Percentiles rank a stretch among this genome's conserved stretches.
Conservation (phyloP, 768 basidiomycete genomes). For the Pilatotrama ljubarskyi region DNA sequence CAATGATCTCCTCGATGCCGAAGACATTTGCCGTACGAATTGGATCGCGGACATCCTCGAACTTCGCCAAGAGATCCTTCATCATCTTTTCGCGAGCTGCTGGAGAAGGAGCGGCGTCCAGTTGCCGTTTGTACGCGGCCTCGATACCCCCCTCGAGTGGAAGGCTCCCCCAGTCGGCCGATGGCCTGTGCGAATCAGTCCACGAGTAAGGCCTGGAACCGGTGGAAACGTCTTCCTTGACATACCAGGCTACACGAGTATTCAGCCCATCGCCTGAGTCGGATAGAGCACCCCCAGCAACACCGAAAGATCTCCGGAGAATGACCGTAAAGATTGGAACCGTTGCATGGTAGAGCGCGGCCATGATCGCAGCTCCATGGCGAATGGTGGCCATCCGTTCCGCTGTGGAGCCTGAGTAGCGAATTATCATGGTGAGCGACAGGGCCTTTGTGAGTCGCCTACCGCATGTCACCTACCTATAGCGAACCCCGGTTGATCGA, state of each 20-base stretch:
- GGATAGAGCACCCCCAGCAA: slow-evolving; percentile 19
- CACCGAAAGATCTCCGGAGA: slow-evolving; percentile 17
- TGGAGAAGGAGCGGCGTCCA: slow-evolving; percentile 12
- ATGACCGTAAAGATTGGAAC: slow-evolving; percentile 19
- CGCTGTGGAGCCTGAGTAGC: slow-evolving; percentile 12
- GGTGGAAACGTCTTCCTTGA: too few species aligned
- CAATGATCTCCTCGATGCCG: slow-evolving; percentile 22
- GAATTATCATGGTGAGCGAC: not conserved
- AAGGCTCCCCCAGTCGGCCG: slow-evolving; percentile 23
- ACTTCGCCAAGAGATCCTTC: slow-evolving; percentile 19
- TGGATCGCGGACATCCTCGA: slow-evolving; percentile 20
- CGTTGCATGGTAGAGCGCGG: slow-evolving; percentile 17
- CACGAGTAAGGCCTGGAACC: not conserved
- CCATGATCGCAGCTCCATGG: slow-evolving; percentile 16
- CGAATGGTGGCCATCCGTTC: slow-evolving; percentile 19
- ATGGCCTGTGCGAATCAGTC: slow-evolving; percentile 15
- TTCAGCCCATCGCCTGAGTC: slow-evolving; percentile 18
- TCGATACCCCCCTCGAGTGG: slow-evolving; percentile 23
- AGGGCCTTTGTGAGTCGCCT: too few species aligned
- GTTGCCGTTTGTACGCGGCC: slow-evolving; percentile 22
- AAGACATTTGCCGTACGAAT: slow-evolving; percentile 14
- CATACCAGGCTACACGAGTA: slow-evolving; percentile 20
- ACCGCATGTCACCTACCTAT: slow-evolving; percentile 2
- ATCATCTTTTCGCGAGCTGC: slow-evolving; percentile 17
- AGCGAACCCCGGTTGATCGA: slow-evolving; percentile 23